A percentile compares a stretch with the other conserved stretches of the same genome.
Evolutionary conservation across 164 flowering plant genomes (phyloP).

Genomic region (Taxillus chinensis): DNA sequence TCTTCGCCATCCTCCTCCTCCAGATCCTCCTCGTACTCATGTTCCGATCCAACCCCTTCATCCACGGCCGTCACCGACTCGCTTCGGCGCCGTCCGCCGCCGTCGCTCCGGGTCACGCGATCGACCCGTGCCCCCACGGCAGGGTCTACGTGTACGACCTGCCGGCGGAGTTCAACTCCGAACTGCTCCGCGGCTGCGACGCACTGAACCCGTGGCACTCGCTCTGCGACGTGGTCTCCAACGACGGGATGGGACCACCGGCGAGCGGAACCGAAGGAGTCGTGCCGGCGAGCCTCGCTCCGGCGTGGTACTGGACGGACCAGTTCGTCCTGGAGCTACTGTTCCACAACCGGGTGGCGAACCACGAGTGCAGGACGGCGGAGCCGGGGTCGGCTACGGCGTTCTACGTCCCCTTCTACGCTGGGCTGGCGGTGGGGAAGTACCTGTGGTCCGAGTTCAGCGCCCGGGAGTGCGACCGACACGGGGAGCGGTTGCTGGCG

Average conservation of each 20-base stretch:
- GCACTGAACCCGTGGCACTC: constrained; percentile 65
- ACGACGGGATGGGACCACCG: constrained; percentile 58
- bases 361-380: constrained; percentile 58
- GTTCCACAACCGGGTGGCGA: constrained; percentile 58
- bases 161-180: constrained; percentile 48
- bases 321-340: constrained; percentile 73
- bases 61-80: not conserved
- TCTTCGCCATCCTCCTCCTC: not conserved
- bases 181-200: constrained; percentile 41
- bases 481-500: constrained; percentile 34
- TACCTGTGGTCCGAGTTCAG: constrained; percentile 45
- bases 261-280: constrained; percentile 29
- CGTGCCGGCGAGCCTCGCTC: constrained; percentile 34
- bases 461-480: constrained; percentile 44
- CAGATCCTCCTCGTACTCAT: not conserved
- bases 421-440: constrained; percentile 75
- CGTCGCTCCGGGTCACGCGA: not conserved
- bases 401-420: constrained; percentile 83
- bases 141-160: constrained; percentile 68
- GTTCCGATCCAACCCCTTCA: not conserved
- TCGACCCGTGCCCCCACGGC: constrained; percentile 26
- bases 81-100: not conserved
- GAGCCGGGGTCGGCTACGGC: constrained; percentile 62
- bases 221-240: constrained; percentile 48
- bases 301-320: constrained; percentile 72